Evolutionary conservation across 2,329 filamentous ascomycete genomes (phyloP), one percentile per base, ranked within the genome.

Genomic region (Byssothecium circinans): DNA sequence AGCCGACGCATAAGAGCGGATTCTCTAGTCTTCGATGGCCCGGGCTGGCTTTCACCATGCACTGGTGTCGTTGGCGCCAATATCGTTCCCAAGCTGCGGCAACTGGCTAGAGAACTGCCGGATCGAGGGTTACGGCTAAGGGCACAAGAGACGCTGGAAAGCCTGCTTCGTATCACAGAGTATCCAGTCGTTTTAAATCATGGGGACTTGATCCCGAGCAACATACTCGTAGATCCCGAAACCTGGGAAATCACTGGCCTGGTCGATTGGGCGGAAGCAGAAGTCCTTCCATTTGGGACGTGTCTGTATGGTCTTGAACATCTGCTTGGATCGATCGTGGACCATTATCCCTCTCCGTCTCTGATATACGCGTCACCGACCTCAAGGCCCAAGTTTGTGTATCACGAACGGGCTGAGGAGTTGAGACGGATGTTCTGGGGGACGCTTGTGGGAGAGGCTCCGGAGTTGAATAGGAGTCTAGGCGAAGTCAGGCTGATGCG

Each of bases 241-340:
- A 73, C 73, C 0, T 79, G 78, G 43, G 45, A 56, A 2, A 59
- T 86, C 7, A 71, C 60, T 0, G 84, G 83, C 1, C 49, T 86
- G 1, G 73, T 87, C 0, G 84, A 87, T 58, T 87, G 83, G 84
- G 81, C 81, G 0, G 84, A 87, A 59, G 81, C 78, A 0, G 83
- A 86, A 59, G 76, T 71, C 49, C 61, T 85, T 8, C 83, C 83
- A 0, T 83, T 84, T 54, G 84, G 83, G 0, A 72, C 80, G 2
- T 79, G 78, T 20, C 63, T 85, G 35, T 86, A 85, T 54, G 83
- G 82, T 0, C 64, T 86, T 0, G 83, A 86, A 58, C 77, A 83
- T 62, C 59, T 86, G 1, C 68, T 87, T 0, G 81, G 83, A 0
- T 76, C n/a, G 62, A 2, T 58, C 14, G n/a, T n/a, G n/a, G n/a